phyloP scores from a whole-genome alignment of 2,329 filamentous ascomycete genomes.

The Sclerotinia subarctica region DNA sequence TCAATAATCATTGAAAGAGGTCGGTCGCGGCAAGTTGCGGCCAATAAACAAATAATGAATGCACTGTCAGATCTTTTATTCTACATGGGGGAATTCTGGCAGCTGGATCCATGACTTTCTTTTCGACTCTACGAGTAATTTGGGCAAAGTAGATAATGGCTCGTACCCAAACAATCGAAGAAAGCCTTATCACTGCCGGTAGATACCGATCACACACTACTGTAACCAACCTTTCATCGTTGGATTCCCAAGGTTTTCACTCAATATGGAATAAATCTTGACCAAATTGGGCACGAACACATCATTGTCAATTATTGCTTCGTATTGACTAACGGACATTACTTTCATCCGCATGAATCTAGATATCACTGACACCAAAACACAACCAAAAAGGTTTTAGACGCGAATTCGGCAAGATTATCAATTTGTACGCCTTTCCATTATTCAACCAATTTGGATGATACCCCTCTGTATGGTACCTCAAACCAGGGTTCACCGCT shows the following conservation, averaged over 20 bases:
- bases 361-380: background rate
- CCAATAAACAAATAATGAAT: background rate
- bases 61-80: slow-evolving; percentile 2
- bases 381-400: slow-evolving; percentile 7
- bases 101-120: slow-evolving; percentile 3
- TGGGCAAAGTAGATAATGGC: background rate
- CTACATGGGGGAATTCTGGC: background rate
- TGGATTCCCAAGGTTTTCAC: slow-evolving; percentile 1
- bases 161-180: background rate
- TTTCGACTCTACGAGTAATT: background rate
- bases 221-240: background rate
- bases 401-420: slow-evolving; percentile 15
- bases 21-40: background rate
- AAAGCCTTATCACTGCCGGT: slow-evolving; percentile 9
- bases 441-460: background rate
- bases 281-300: slow-evolving; percentile 8
- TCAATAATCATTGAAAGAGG: background rate
- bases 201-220: slow-evolving; percentile 9
- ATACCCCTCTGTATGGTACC: background rate
- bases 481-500: slow-evolving; percentile 9
- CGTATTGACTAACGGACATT: background rate
- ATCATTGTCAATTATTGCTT: slow-evolving; percentile 2
- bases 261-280: background rate
- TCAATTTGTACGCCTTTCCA: background rate
- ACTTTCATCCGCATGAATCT: slow-evolving; percentile 8